These are phyloP conservation scores for Phytopythium kandeliae DNA, from an alignment of 352 stramenopile genomes.

Conservation along the genomic window DNA sequence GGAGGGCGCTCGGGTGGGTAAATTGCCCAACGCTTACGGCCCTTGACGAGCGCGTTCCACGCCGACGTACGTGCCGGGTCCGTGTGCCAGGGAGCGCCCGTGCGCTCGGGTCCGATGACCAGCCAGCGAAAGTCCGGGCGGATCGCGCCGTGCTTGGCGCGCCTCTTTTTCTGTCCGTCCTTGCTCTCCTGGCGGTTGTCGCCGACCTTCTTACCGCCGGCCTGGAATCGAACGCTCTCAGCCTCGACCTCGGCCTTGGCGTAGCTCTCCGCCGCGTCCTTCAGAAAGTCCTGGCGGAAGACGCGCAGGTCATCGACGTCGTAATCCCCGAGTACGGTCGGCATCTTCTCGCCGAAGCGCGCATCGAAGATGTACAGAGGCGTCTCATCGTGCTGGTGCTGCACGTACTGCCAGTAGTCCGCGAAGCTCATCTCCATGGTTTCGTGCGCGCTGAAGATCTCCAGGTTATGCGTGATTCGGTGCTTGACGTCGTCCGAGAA, in stretches of 20 bases:
- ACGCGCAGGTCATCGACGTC: constrained; percentile 48
- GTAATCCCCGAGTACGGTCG: constrained; percentile 64
- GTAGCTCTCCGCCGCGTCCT: constrained; percentile 16
- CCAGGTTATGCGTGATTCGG: constrained; percentile 79
- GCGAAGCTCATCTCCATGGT: constrained; percentile 74
- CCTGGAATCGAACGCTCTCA: constrained; percentile 22
- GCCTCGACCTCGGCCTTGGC: constrained; percentile 16
- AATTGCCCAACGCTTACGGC: constrained; percentile 94
- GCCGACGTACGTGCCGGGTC: constrained; percentile 94
- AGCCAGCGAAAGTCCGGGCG: constrained; percentile 78
- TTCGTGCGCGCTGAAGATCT: constrained; percentile 43
- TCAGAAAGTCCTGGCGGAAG: constrained; percentile 77
- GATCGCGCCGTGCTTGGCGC: constrained; percentile 14
- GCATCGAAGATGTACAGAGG: constrained; percentile 87
- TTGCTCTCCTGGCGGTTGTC: not conserved
- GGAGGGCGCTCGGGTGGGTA: constrained; percentile 87
- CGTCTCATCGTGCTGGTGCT: constrained; percentile 73
- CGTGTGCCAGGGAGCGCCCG: constrained; percentile 93
- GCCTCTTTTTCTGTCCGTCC: constrained; percentile 17
- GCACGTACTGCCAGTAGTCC: constrained; percentile 64
- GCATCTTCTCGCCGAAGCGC: constrained; percentile 80
- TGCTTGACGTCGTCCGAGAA: constrained; percentile 46
- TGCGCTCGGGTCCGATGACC: constrained; percentile 76
- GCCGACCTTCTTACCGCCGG: constrained; percentile 25
- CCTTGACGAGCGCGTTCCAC: constrained; percentile 94